Percentiles rank a stretch among this genome's conserved stretches.
Conservation (phyloP, 108 stramenopile genomes). For the Stephanodiscus minutulus region DNA sequence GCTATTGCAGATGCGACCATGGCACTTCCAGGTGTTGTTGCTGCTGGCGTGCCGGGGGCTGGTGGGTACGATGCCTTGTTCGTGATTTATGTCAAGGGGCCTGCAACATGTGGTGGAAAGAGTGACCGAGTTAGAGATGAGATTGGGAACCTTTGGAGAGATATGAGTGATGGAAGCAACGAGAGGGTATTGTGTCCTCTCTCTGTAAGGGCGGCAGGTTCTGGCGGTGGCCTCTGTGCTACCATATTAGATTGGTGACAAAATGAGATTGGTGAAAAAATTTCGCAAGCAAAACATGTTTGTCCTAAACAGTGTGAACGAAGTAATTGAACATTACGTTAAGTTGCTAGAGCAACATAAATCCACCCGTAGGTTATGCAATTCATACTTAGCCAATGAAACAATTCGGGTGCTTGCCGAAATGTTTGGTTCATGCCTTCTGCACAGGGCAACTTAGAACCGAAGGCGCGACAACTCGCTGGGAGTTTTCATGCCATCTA, state of each 20-base stretch:
- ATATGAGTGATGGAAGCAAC: constrained; percentile 36
- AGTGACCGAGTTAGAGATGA: constrained; percentile 56
- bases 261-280: too few relatives aligned
- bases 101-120: constrained; percentile 28
- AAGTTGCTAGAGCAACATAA: too few relatives aligned
- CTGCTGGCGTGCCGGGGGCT: constrained; percentile 93
- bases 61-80: constrained; percentile 96
- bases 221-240: constrained; percentile 49
- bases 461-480: constrained; percentile 33
- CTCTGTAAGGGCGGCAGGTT: constrained; percentile 57
- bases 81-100: constrained; percentile 72
- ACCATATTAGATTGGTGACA: constrained; percentile 34
- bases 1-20: constrained; percentile 85
- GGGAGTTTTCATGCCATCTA: constrained; percentile 42
- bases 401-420: not conserved
- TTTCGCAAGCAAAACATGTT: too few relatives aligned
- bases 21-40: constrained; percentile 86
- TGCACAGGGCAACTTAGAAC: constrained; percentile 5
- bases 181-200: constrained; percentile 67
- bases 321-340: too few relatives aligned
- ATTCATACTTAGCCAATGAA: not conserved
- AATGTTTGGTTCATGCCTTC: not conserved
- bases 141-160: constrained; percentile 70
- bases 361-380: not conserved
- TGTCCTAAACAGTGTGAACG: too few relatives aligned